Conservation (phyloP, 306 rosid species). For the Sphenostylis stenocarpa region DNA sequence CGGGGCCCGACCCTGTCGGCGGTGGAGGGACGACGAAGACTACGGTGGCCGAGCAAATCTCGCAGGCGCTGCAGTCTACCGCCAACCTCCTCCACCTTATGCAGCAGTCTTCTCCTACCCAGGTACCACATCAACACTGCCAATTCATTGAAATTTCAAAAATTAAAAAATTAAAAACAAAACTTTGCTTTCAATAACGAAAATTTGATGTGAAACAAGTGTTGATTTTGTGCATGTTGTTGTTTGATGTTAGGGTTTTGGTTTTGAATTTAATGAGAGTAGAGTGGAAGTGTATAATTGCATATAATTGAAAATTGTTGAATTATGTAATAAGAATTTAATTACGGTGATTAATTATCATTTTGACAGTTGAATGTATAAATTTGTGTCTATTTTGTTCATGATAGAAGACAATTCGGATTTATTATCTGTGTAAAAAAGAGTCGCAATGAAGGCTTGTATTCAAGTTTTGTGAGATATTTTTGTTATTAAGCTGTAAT, state of each 20-base stretch:
- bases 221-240: neutral
- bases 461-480: too few relatives aligned
- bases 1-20: constrained; percentile 39
- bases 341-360: too few relatives aligned
- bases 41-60: constrained; percentile 73
- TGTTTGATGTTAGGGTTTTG: constrained; percentile 23
- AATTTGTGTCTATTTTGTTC: neutral
- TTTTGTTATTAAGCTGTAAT: too few relatives aligned
- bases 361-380: too few relatives aligned
- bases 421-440: too few relatives aligned
- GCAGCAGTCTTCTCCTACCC: constrained; percentile 78
- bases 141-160: neutral
- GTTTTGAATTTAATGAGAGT: too few relatives aligned
- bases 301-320: too few relatives aligned
- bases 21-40: constrained; percentile 54
- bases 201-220: neutral
- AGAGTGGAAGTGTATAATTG: too few relatives aligned
- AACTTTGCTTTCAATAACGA: neutral
- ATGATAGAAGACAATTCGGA: neutral
- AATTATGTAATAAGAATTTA: too few relatives aligned
- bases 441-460: too few relatives aligned
- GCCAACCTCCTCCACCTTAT: constrained; percentile 85
- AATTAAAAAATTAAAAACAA: neutral
- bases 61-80: constrained; percentile 81
- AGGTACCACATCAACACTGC: constrained; percentile 42